Conservation (phyloP, 1,284 basidiomycete genomes). For the Fomitopsis pinicola region DNA sequence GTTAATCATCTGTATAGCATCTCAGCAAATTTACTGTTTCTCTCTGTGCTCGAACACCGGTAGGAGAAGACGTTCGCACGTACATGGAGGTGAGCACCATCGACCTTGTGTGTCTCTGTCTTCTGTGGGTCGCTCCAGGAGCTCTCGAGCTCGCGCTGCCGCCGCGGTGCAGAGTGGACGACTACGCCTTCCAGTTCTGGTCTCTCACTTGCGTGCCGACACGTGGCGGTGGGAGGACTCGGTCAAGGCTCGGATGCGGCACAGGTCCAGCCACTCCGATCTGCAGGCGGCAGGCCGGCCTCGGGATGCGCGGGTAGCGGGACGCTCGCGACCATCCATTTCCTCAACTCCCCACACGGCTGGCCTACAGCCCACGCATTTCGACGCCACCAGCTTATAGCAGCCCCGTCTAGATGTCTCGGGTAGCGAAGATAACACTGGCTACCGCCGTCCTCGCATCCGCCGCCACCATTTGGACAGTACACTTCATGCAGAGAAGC, state of each 20-base stretch:
- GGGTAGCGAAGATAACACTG: constrained; percentile 76
- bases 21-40: neutral
- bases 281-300: no score
- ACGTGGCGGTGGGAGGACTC: neutral
- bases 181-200: neutral
- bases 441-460: constrained; percentile 64
- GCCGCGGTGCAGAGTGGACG: neutral
- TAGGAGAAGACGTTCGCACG: no score
- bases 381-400: no score
- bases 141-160: neutral
- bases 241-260: no score
- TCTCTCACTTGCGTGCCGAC: neutral
- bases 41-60: neutral
- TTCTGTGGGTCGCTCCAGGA: neutral
- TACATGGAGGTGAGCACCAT: no score
- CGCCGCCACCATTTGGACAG: constrained; percentile 80
- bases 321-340: neutral
- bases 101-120: neutral
- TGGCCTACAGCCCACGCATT: no score
- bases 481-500: constrained; percentile 84
- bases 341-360: no score
- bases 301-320: neutral
- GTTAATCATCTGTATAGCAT: neutral
- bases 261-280: no score
- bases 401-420: constrained; percentile 48